phyloP scores from a whole-genome alignment of 106 monocot genomes.

The Gastrodia elata region DNA sequence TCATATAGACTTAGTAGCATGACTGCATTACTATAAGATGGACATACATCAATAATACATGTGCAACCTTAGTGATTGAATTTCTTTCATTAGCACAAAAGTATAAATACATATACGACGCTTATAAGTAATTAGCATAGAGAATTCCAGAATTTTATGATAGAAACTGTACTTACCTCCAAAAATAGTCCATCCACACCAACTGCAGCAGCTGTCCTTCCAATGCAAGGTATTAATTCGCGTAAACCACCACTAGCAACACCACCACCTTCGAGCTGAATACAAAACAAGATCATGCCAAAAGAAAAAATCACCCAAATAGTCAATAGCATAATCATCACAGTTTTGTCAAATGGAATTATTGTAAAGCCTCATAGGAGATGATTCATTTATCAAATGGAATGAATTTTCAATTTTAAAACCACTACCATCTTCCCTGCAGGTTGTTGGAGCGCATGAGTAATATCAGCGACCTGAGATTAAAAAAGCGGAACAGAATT shows the following conservation, averaged over 20 bases:
- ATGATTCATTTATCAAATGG: neutral
- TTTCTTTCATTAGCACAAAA: no score
- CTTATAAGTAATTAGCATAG: no score
- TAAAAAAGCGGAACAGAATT: neutral
- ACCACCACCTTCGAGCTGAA: conserved; percentile 87
- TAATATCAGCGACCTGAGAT: conserved; percentile 85
- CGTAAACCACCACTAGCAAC: conserved; percentile 94
- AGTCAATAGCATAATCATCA: neutral
- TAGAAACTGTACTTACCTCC: conserved; percentile 54
- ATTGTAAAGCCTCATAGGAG: neutral
- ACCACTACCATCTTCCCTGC: conserved; percentile 76
- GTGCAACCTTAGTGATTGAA: no score
- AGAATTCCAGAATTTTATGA: neutral
- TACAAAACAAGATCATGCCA: neutral
- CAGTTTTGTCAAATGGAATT: neutral
- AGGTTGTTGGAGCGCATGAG: conserved; percentile 93
- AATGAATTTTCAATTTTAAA: neutral
- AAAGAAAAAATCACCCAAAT: neutral
- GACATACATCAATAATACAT: no score
- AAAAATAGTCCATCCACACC: conserved; percentile 96
- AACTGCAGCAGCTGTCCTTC: conserved; percentile 77
- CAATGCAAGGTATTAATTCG: conserved; percentile 94
- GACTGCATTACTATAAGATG: no score
- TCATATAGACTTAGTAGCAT: no score
- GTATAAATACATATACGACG: no score